Percentiles rank a stretch among this genome's conserved stretches.
Conservation (phyloP, 768 basidiomycete genomes). For the Termitomyces titanicus region DNA sequence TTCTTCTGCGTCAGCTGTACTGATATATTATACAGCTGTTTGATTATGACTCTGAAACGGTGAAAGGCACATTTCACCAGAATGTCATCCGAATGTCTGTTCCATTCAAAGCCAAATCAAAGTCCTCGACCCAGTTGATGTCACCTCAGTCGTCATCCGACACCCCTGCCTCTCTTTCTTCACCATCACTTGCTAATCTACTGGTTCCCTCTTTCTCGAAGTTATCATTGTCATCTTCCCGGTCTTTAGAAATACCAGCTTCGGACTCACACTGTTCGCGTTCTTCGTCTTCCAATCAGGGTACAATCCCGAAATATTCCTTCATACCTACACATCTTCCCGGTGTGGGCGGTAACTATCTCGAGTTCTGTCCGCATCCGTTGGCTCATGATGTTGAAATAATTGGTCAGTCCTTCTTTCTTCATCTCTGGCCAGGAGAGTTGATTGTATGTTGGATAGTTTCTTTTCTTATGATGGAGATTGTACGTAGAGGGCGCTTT, state of each 20-base stretch:
- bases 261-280: not conserved
- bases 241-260: not conserved
- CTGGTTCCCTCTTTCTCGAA: conserved; percentile 18
- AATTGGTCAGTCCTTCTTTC: conserved; percentile 35
- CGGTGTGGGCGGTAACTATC: conserved; percentile 52
- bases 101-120: conserved; percentile 21
- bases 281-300: not conserved
- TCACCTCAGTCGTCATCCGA: conserved; percentile 16
- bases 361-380: conserved; percentile 51
- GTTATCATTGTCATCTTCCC: conserved; percentile 11
- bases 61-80: conserved; percentile 49
- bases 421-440: conserved; percentile 9
- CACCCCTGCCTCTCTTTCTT: conserved; percentile 1
- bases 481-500: conserved; percentile 58
- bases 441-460: conserved; percentile 28
- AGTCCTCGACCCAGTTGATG: conserved; percentile 1
- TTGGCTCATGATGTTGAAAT: conserved; percentile 49
- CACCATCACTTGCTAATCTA: conserved; percentile 8
- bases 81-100: conserved; percentile 42
- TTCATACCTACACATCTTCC: conserved; percentile 50
- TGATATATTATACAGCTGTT: conserved; percentile 35
- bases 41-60: conserved; percentile 46
- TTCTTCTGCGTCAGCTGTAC: not conserved
- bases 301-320: conserved; percentile 28
- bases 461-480: conserved; percentile 63